Evolutionary conservation across 2,329 filamentous ascomycete species (phyloP).

Genomic region (Aspergillus fructus): DNA sequence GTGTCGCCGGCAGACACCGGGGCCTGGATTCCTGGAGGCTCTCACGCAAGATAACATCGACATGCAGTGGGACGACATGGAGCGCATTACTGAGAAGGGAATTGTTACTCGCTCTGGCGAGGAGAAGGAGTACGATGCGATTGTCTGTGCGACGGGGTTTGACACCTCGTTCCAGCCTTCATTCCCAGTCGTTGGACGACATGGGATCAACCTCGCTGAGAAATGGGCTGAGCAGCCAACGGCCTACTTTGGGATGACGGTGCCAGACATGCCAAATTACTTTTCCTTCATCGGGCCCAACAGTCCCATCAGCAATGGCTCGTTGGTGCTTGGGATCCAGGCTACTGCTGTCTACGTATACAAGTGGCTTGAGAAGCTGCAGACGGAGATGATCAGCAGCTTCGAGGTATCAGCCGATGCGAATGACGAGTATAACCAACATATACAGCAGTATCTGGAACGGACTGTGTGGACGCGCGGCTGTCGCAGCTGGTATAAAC

Average conservation of each 20-base stretch:
- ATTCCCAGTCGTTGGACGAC: slow-evolving; percentile 32
- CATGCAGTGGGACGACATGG: slow-evolving; percentile 20
- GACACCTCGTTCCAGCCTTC: slow-evolving; percentile 37
- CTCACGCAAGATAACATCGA: slow-evolving; percentile 23
- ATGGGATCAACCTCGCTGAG: slow-evolving; percentile 13
- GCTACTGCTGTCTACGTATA: slow-evolving; percentile 22
- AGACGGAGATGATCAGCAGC: neutral
- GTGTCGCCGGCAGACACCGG: slow-evolving; percentile 25
- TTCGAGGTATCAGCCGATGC: slow-evolving; percentile 10
- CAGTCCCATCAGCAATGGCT: slow-evolving; percentile 18
- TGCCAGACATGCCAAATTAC: slow-evolving; percentile 26
- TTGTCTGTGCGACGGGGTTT: slow-evolving; percentile 43
- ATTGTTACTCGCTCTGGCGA: slow-evolving; percentile 14
- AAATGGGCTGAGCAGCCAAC: slow-evolving; percentile 19
- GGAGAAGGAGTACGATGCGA: slow-evolving; percentile 23
- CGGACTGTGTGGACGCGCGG: slow-evolving; percentile 22
- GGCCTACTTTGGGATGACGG: slow-evolving; percentile 21
- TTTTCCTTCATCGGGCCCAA: slow-evolving; percentile 25
- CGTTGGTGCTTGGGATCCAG: slow-evolving; percentile 12
- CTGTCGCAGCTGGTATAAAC: slow-evolving; percentile 34
- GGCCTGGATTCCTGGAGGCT: slow-evolving; percentile 25
- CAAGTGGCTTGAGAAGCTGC: slow-evolving; percentile 24
- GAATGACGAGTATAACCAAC: slow-evolving; percentile 18
- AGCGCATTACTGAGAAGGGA: slow-evolving; percentile 18
- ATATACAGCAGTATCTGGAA: slow-evolving; percentile 21